A percentile compares a stretch with the other conserved stretches of the same genome.
phyloP scores from a whole-genome alignment of 2,329 filamentous ascomycete species.

The Coniella lustricola region DNA sequence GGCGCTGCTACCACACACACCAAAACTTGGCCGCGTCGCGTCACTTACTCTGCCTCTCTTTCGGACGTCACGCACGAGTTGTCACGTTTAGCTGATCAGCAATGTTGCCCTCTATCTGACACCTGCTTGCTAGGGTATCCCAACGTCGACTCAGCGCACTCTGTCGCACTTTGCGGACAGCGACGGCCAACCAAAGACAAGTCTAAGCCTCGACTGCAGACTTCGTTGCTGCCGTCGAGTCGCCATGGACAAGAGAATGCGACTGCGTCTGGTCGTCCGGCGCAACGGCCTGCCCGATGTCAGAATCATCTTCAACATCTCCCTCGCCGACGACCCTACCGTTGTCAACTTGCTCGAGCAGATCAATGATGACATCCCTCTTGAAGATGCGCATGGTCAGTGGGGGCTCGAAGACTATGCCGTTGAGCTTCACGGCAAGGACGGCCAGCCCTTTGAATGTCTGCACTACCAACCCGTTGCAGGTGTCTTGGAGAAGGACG shows the following conservation, averaged over 20 bases:
- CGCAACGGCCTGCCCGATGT: conserved; percentile 68
- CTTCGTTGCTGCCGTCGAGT: too few relatives aligned
- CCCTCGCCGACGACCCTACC: conserved; percentile 53
- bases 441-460: conserved; percentile 68
- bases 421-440: conserved; percentile 58
- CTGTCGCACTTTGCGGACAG: too few relatives aligned
- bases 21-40: too few relatives aligned
- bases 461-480: conserved; percentile 73
- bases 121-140: too few relatives aligned
- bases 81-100: too few relatives aligned
- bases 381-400: conserved; percentile 58
- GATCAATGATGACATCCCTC: conserved; percentile 71
- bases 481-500: conserved; percentile 69
- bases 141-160: too few relatives aligned
- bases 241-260: conserved; percentile 42
- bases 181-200: too few relatives aligned
- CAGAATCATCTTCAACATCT: conserved; percentile 64
- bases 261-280: conserved; percentile 65
- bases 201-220: too few relatives aligned
- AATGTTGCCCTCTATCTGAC: too few relatives aligned
- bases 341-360: conserved; percentile 70
- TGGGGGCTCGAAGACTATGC: conserved; percentile 90
- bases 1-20: too few relatives aligned
- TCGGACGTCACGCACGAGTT: too few relatives aligned
- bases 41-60: too few relatives aligned